Base-by-base conservation (phyloP, 1,139 yeast genomes). In the Diutina siamensis region DNA sequence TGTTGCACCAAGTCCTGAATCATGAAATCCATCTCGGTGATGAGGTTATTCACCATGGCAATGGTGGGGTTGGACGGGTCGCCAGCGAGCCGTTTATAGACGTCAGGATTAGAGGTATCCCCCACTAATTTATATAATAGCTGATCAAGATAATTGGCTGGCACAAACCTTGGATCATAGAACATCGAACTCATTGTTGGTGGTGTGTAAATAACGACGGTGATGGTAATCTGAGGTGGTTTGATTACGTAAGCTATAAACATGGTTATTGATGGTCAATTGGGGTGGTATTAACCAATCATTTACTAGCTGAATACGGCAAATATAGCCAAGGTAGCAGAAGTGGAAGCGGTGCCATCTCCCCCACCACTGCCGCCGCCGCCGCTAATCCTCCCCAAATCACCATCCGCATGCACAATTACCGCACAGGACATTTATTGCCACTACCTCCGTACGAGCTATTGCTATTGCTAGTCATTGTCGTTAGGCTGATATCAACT, bases 111-210 rank as follows among this genome's bases (percentile, higher is more conserved):
- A n/a, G 32, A 9, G 9, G 42, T 38, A 15, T 38, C 42, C 2
- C 42, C 42, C 13, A 38, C 42, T 9, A 38, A 27, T 27, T 38
- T n/a, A 25, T n/a, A 25, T 4, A 38, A 38, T 22, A 38, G 32
- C 32, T 38, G 42, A 25, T 38, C 42, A 4, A 38, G 21, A 25
- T 38, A 38, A 10, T 25, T 25, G n/a, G 42, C 42, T n/a, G 42
- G 42, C n/a, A n/a, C 20, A n/a, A 38, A 38, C 15, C 42, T 17
- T 12, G 20, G 33, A 32, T 38, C 42, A 25, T 25, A 38, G 42
- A 38, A 38, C 42, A 38, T 38, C 32, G 42, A 38, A 17, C 31
- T 38, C 42, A 38, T 38, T 15, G 42, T 25, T 22, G 31, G 9
- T 13, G 22, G 20, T 18, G 25, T 34, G 36, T n/a, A 10, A 21